Conservation (phyloP, 2,329 filamentous ascomycete genomes). For the Acarospora socialis region DNA sequence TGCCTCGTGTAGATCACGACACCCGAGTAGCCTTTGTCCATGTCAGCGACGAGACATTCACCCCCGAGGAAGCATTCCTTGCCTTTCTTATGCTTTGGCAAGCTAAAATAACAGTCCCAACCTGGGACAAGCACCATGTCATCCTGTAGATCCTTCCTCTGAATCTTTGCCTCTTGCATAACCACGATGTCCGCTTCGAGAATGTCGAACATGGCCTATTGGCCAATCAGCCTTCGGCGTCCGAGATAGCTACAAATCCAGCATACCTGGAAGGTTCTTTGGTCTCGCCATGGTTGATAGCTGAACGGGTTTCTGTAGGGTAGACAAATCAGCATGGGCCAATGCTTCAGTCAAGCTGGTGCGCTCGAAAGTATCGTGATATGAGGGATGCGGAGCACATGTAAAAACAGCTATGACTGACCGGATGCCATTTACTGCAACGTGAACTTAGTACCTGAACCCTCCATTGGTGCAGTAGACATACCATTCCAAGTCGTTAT, state of each 20-base stretch:
- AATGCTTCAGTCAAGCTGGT: too few species aligned
- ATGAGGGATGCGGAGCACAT: too few species aligned
- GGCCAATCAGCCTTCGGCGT: background rate
- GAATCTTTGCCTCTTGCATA: conserved; percentile 94
- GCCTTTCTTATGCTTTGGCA: conserved; percentile 91
- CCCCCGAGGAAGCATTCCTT: conserved; percentile 10
- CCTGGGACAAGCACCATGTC: conserved; percentile 92
- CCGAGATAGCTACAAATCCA: conserved; percentile 1
- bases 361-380: too few species aligned
- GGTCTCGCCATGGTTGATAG: conserved; percentile 70
- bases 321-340: too few species aligned
- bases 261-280: conserved; percentile 51
- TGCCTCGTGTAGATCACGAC: conserved; percentile 93
- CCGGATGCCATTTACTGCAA: conserved; percentile 71
- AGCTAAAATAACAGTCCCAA: conserved; percentile 92
- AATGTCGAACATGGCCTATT: conserved; percentile 79
- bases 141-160: conserved; percentile 77
- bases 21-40: conserved; percentile 68
- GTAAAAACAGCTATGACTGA: conserved; percentile 24
- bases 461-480: too few species aligned
- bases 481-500: conserved; percentile 80
- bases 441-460: too few species aligned
- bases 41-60: conserved; percentile 5
- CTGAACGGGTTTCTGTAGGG: conserved; percentile 66
- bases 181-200: conserved; percentile 85